Percentiles rank a stretch among this genome's conserved stretches.
Conservation (phyloP, 148 eudicot species). For the Heliosperma pusillum region DNA sequence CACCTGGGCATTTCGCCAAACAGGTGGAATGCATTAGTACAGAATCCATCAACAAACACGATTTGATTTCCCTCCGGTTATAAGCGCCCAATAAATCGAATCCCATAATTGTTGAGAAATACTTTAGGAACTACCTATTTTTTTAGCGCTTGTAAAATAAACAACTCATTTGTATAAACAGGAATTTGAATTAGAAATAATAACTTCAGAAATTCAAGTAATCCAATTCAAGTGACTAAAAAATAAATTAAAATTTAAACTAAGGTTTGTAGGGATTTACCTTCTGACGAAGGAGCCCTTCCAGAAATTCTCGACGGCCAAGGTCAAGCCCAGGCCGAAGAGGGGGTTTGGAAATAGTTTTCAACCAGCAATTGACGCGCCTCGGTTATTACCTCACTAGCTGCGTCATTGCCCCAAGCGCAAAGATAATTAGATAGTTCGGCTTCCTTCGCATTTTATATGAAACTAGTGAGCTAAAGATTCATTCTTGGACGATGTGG, state of each 20-base stretch:
- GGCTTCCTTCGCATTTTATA: background rate
- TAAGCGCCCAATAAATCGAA: background rate
- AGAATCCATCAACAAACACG: background rate
- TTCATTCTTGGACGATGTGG: constrained; percentile 9
- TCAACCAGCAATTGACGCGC: constrained; percentile 62
- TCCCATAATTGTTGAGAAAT: background rate
- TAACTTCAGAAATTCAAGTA: no score
- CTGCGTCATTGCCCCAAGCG: constrained; percentile 59
- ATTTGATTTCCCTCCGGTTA: background rate
- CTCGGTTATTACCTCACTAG: constrained; percentile 52
- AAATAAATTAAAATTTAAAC: constrained; percentile 15
- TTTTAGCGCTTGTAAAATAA: no score
- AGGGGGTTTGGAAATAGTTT: constrained; percentile 61
- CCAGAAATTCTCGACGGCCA: constrained; percentile 48
- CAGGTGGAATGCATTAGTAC: constrained; percentile 28
- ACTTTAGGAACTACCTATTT: no score
- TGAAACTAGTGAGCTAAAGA: rapidly evolving
- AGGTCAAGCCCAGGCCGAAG: constrained; percentile 39
- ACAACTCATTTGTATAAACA: no score
- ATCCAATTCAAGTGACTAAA: no score
- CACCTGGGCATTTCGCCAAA: constrained; percentile 52
- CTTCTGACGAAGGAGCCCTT: constrained; percentile 38
- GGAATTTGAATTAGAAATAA: no score
- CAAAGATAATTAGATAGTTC: background rate
- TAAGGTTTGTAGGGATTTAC: constrained; percentile 33